These are phyloP conservation scores for Gremmenia infestans DNA, from an alignment of 2,329 filamentous ascomycete species.

Conservation along the genomic window DNA sequence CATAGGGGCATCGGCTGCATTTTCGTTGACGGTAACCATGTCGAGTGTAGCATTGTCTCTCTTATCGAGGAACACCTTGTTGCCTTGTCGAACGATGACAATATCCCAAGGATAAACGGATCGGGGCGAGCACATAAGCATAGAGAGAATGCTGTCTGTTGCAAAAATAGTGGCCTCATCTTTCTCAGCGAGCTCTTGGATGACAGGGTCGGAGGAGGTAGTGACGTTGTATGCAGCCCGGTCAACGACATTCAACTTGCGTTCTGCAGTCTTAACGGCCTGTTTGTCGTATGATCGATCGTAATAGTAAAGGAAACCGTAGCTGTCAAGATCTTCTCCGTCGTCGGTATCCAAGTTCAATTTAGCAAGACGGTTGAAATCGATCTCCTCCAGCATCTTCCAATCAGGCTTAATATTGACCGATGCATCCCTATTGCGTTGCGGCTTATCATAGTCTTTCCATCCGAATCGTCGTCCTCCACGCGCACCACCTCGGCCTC, in stretches of 20 bases:
- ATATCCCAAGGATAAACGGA: conserved; percentile 99
- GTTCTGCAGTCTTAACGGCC: conserved; percentile 82
- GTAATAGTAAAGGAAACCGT: conserved; percentile 98
- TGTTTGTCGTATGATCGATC: conserved; percentile 93
- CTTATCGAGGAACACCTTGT: conserved; percentile 99
- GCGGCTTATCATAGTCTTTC: conserved; percentile 98
- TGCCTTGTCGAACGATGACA: conserved; percentile 84
- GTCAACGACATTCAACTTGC: conserved; percentile 82
- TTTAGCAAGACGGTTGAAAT: conserved; percentile 92
- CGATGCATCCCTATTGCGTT: conserved; percentile 91
- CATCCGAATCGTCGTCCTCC: conserved; percentile 89
- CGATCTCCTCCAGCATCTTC: conserved; percentile 95
- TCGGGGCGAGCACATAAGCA: conserved; percentile 97
- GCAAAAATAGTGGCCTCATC: conserved; percentile 95
- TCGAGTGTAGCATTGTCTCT: conserved; percentile 90
- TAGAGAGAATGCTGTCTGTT: conserved; percentile 93
- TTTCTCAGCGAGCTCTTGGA: conserved; percentile 94
- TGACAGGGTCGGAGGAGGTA: conserved; percentile 90
- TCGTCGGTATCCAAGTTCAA: conserved; percentile 93
- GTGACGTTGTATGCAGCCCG: conserved; percentile 97
- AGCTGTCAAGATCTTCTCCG: conserved; percentile 90
- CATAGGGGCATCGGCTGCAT: conserved; percentile 89
- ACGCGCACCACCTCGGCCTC: conserved; percentile 63
- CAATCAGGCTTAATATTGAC: conserved; percentile 96
- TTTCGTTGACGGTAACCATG: conserved; percentile 98